phyloP scores from a whole-genome alignment of 1,139 yeast genomes.

The Pichia sp. region DNA sequence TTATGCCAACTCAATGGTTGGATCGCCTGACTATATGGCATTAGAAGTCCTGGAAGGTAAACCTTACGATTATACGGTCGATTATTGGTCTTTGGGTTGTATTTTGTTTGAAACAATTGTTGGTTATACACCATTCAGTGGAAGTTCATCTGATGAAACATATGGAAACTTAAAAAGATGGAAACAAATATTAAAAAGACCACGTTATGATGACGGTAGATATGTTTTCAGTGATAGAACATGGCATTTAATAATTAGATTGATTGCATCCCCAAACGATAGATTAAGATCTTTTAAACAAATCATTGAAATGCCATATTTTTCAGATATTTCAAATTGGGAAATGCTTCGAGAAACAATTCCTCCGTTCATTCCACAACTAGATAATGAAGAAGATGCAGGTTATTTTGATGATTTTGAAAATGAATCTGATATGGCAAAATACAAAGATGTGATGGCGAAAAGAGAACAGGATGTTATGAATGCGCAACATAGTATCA shows the following conservation, averaged over 20 bases:
- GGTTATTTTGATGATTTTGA: constrained; percentile 98
- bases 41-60: constrained; percentile 93
- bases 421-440: constrained; percentile 94
- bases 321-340: constrained; percentile 72
- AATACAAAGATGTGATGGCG: constrained; percentile 77
- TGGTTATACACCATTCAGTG: constrained; percentile 96
- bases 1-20: constrained; percentile 92
- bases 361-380: constrained; percentile 95
- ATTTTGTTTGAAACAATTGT: constrained; percentile 87
- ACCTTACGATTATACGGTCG: constrained; percentile 91
- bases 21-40: constrained; percentile 99
- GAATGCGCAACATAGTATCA: constrained; percentile 57
- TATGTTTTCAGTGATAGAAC: constrained; percentile 94
- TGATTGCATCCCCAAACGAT: constrained; percentile 73
- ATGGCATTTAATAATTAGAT: constrained; percentile 76
- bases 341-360: constrained; percentile 55
- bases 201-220: constrained; percentile 86
- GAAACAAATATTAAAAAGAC: constrained; percentile 83
- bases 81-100: constrained; percentile 98
- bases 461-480: constrained; percentile 49
- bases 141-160: constrained; percentile 89
- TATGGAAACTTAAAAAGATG: constrained; percentile 90
- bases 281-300: constrained; percentile 77
- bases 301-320: constrained; percentile 73
- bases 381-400: constrained; percentile 95